Percentiles rank a stretch among this genome's conserved stretches.
Evolutionary conservation across 495 filamentous ascomycete species (phyloP).

Genomic region (Hyaloscypha finlandica): DNA sequence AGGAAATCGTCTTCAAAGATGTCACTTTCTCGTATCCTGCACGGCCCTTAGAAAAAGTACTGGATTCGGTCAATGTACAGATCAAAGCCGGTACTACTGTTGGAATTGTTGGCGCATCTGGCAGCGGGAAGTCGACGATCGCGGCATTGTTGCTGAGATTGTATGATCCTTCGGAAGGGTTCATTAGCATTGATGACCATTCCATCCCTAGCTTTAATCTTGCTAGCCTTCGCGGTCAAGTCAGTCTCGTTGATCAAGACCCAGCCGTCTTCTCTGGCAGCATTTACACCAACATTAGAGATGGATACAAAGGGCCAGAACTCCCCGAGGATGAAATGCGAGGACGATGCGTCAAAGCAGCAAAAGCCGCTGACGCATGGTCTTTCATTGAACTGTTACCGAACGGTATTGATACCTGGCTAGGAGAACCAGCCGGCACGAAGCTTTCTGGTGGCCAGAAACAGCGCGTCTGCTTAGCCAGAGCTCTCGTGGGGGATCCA

Average conservation of each 20-base stretch:
- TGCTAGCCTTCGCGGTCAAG: conserved; percentile 16
- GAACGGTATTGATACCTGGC: conserved; percentile 51
- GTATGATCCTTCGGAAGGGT: conserved; percentile 48
- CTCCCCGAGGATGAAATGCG: conserved; percentile 20
- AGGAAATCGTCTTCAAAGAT: conserved; percentile 21
- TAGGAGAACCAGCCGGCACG: conserved; percentile 55
- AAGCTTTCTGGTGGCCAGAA: conserved; percentile 63
- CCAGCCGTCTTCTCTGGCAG: conserved; percentile 27
- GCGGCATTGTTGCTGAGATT: conserved; percentile 45
- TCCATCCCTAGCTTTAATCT: conserved; percentile 40
- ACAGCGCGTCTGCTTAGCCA: conserved; percentile 62
- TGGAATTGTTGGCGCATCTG: conserved; percentile 48
- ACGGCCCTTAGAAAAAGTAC: conserved; percentile 52
- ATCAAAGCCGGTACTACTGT: conserved; percentile 38
- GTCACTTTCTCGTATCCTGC: conserved; percentile 44
- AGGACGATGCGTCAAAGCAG: conserved; percentile 60
- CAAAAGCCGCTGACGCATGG: conserved; percentile 40
- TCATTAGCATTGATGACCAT: conserved; percentile 53
- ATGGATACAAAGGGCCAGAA: conserved; percentile 49
- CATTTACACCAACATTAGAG: conserved; percentile 54
- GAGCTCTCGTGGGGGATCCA: conserved; percentile 51
- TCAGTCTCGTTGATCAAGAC: conserved; percentile 30
- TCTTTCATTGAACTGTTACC: conserved; percentile 49
- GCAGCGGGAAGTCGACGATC: conserved; percentile 52
- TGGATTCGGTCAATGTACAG: conserved; percentile 42